Base-by-base conservation (phyloP, 805 yeast genomes). In the Saturnispora serradocipensis region DNA sequence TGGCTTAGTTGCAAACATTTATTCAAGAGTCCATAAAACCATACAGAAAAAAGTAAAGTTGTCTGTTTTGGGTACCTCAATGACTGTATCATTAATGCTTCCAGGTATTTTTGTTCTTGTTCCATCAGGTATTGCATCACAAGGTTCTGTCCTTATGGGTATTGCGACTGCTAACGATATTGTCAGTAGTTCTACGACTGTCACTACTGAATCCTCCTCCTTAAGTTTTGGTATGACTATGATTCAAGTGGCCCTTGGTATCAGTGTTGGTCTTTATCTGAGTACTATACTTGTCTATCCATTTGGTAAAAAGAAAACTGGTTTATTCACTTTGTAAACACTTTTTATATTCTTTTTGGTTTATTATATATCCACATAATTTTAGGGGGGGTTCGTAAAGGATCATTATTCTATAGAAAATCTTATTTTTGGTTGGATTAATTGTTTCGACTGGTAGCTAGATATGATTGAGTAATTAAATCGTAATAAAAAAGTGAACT, bases 51-150 rank as follows among this genome's bases (percentile, higher is more conserved):
- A 54, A n/a, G 56, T 64, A 15, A 54, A 58, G 10, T 22, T 35
- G 16, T 49, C 44, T 34, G 40, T 53, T 4, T 58, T 57, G 30
- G 61, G 66, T 2, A 55, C 68, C 6, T 61, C 63, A 28, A 79
- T 91, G 71, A 97, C 98, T 0, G 95, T 90, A 25, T 84, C 95
- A 24, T 93, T 96, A 6, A 91, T 91, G 96, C 68, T 91, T 51
- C 98, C 98, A 0, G 98, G 91, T 0, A 88, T 91, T 45, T 90
- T 91, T 62, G 95, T 88, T 3, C 95, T 86, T 66, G 97, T 91
- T 44, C 98, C 98, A 3, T 83, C 91, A 1, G 97, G 97, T 65
- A 82, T 91, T 54, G 97, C 97, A 2, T 82, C 96, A 0, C 91
- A 89, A 60, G 86, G 95, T 36, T 79, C 95, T 3, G 74, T 91